Base-by-base conservation (phyloP, 345 rosid species). In the Angophora floribunda region DNA sequence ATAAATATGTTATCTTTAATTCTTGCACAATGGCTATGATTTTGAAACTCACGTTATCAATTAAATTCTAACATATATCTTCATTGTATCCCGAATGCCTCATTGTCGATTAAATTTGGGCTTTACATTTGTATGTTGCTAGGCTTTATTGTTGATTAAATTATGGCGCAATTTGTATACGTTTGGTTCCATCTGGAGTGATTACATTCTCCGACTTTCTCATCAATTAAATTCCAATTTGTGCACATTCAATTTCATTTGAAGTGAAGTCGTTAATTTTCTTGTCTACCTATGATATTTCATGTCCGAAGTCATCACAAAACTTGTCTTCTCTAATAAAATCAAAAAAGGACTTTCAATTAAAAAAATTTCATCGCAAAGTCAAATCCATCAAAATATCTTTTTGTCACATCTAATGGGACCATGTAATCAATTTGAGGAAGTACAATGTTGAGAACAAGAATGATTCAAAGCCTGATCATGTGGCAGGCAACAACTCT, bases 271-370 rank as follows among this genome's bases (percentile, higher is more conserved):
- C 21, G 3, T 0, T 55, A 22, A 55, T 55, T 55, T 55, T 55
- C 13, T 55, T 55, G 28, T 22, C 28, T 22, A 55, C 28, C 6
- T 55, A 1, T 55, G 61, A 55, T 22, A 55, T 55, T 55, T 55
- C 61, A 21, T 22, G 0, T 55, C 0, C 0, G 1, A 55, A 55
- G 7, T 55, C 3, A 0, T 8, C 61, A 1, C 9, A 55, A 12
- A 55, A 9, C 28, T 26, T 26, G 22, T 22, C 28, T 55, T 28
- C 8, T 55, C 28, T 55, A 22, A 55, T 55, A 22, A 22, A 55
- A 55, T 19, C 22, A 0, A 55, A 0, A 2, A 55, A 55, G 7
- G 16, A 55, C 61, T 55, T 55, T 55, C 5, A 0, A 0, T 22
- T 55, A 22, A 55, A 55, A 11, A 55, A 21, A 55, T 8, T 22